Percentiles rank a stretch among this genome's conserved stretches.
These are phyloP conservation scores for Byssochlamys sp. DNA, from an alignment of 2,329 filamentous ascomycete genomes.

Conservation along the genomic window DNA sequence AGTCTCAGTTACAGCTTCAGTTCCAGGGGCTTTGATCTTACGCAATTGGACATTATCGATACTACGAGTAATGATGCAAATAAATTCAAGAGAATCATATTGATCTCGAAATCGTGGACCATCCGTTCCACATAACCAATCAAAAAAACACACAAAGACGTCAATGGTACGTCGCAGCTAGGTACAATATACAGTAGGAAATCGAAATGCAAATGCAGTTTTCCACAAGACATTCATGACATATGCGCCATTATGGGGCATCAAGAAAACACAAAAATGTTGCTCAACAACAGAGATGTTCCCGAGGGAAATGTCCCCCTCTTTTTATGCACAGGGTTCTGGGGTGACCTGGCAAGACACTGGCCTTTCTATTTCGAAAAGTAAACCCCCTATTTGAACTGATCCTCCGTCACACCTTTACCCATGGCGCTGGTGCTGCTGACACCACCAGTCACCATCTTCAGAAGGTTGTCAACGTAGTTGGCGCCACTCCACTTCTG, in stretches of 20 bases:
- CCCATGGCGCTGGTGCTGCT: slow-evolving; percentile 93
- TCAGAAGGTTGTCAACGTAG: slow-evolving; percentile 87
- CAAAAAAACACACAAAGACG: neutral
- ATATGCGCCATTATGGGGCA: neutral
- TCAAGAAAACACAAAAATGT: neutral
- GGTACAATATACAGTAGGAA: neutral
- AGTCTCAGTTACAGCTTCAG: too few relatives aligned
- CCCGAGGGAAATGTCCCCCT: neutral
- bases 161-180: neutral
- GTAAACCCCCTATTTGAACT: slow-evolving; percentile 58
- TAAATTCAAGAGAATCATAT: neutral
- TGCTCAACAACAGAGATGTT: neutral
- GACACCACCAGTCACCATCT: slow-evolving; percentile 93
- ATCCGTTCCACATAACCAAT: neutral
- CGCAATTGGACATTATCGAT: too few relatives aligned
- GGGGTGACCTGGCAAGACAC: neutral
- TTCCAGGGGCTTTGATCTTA: too few relatives aligned
- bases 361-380: neutral
- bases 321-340: neutral
- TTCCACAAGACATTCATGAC: neutral
- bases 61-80: neutral
- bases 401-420: slow-evolving; percentile 92
- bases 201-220: neutral
- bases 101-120: neutral
- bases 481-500: slow-evolving; percentile 97